Base-by-base conservation (phyloP, 208 protist species). In the Trypanosoma avium region DNA sequence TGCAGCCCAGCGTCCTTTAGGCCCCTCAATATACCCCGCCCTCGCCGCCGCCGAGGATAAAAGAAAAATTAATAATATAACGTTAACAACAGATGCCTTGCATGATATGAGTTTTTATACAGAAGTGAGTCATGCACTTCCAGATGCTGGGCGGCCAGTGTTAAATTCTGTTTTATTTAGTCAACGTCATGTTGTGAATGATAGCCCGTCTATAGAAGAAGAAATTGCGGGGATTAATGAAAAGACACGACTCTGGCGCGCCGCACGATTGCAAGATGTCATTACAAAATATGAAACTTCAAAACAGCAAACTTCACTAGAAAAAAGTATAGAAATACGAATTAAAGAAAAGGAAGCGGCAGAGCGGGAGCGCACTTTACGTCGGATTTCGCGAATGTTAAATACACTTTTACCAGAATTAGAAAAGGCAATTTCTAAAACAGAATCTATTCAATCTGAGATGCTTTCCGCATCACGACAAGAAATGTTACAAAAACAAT, bases 321-420 rank as follows among this genome's bases (percentile, higher is more conserved):
- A 87, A 30, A 36, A 61, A n/a, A 47, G 70, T 21, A 81, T 92
- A 68, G 69, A 79, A 61, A 24, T 8, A 22, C 75, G 85, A 12
- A 48, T 92, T 43, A 48, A 38, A 40, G 46, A 64, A 26, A 61
- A 55, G 29, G 78, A 75, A 21, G 45, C 27, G 9, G 56, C 45
- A 15, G 81, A 92, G 69, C 81, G 79, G 9, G 61, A 77, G 22
- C 81, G 85, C n/a, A 67, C 81, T 17, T 58, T 84, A 36, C 79
- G 74, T 38, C 85, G 85, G n/a, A 72, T 88, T 13, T 27, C 59
- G 8, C 57, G 38, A 1, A 75, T 90, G 5, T 47, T 84, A n/a
- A 60, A 57, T 36, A 61, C 61, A 22, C 53, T 89, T 13, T 55
- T 73, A 3, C 43, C 75, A 12, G 67, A 67, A 19, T 33, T 83